These are phyloP conservation scores for Brachypodium distachyon DNA, from an alignment of 202 grass and related monocot genomes.

Conservation along the genomic window DNA sequence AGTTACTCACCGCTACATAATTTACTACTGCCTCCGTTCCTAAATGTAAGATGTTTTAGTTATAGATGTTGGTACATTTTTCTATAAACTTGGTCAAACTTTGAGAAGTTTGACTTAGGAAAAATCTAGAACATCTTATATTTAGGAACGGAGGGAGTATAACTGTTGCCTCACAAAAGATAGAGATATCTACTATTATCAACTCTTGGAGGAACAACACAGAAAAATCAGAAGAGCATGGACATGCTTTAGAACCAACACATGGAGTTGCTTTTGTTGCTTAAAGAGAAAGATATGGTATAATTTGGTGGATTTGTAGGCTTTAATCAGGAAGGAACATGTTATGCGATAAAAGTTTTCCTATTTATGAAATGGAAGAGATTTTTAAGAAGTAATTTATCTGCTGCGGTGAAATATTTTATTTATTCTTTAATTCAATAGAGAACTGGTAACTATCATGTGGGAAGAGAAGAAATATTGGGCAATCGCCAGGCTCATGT, in stretches of 20 bases:
- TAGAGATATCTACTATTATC: not conserved
- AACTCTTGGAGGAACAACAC: not conserved
- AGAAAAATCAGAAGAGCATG: not conserved
- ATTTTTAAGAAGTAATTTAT: constrained; percentile 8
- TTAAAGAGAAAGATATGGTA: not conserved
- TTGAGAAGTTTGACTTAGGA: too few relatives aligned
- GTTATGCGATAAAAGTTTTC: not conserved
- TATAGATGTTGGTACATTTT: too few relatives aligned
- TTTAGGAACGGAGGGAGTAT: too few relatives aligned
- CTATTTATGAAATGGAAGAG: not conserved
- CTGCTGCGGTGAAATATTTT: not conserved
- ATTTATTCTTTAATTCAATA: not conserved
- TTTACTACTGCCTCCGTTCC: too few relatives aligned
- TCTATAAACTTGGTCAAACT: too few relatives aligned
- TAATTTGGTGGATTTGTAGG: not conserved
- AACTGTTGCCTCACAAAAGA: not conserved
- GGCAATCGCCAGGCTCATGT: not conserved
- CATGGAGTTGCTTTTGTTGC: not conserved
- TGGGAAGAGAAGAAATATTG: not conserved
- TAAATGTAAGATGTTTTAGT: too few relatives aligned
- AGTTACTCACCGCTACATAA: not conserved
- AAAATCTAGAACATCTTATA: too few relatives aligned
- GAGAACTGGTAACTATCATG: not conserved
- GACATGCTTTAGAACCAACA: not conserved
- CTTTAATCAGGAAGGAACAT: not conserved